Evolutionary conservation across 1,284 basidiomycete species (phyloP).

Genomic region (Cutaneotrichosporon sp.): DNA sequence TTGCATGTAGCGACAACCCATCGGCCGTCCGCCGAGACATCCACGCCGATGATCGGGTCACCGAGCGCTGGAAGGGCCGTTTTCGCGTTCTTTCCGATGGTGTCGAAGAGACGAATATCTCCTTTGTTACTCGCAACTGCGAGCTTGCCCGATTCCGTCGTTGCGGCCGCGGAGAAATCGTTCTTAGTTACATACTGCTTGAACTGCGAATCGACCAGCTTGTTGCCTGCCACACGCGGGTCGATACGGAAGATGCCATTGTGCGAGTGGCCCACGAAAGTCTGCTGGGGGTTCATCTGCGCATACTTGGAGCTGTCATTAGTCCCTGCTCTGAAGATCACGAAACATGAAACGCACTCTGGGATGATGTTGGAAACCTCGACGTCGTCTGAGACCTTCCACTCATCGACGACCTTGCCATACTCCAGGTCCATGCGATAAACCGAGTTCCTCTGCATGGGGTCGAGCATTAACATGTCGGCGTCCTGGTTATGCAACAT

Average conservation of each 20-base stretch:
- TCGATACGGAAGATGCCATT: constrained; percentile 97
- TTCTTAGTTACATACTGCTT: constrained; percentile 96
- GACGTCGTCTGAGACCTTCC: constrained; percentile 90
- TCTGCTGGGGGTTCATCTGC: constrained; percentile 87
- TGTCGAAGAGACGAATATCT: constrained; percentile 91
- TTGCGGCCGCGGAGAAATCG: constrained; percentile 88
- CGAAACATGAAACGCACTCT: constrained; percentile 50
- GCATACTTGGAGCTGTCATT: constrained; percentile 74
- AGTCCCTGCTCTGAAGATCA: background rate
- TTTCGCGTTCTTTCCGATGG: constrained; percentile 98
- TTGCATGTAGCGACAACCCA: constrained; percentile 96
- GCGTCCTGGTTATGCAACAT: constrained; percentile 98
- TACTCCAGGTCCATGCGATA: constrained; percentile 91
- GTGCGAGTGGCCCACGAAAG: constrained; percentile 78
- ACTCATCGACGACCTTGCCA: constrained; percentile 97
- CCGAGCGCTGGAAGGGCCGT: constrained; percentile 94
- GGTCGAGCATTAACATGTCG: constrained; percentile 92
- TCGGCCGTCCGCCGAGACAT: constrained; percentile 88
- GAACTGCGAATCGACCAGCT: constrained; percentile 90
- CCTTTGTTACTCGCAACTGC: constrained; percentile 96
- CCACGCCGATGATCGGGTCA: constrained; percentile 90
- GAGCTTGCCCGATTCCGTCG: constrained; percentile 78
- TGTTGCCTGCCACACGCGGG: constrained; percentile 80
- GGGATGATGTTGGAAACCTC: constrained; percentile 85
- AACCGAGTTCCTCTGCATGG: constrained; percentile 73